These are phyloP conservation scores for Aspergillus jensenii DNA, from an alignment of 2,329 filamentous ascomycete genomes.

Conservation along the genomic window DNA sequence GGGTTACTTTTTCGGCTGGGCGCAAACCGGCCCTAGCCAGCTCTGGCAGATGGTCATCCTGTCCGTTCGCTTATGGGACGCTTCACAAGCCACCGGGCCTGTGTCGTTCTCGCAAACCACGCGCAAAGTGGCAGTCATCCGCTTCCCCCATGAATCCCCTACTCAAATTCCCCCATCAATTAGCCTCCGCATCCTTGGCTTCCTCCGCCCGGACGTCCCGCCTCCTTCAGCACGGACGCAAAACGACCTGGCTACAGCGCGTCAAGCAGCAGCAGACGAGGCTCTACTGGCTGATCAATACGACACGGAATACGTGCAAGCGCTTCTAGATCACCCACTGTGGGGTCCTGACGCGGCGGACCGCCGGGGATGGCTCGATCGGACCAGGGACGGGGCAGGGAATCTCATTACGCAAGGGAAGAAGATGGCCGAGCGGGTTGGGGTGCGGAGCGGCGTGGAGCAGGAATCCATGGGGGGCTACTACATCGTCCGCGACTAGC, in stretches of 20 bases:
- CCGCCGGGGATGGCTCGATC: constrained; percentile 32
- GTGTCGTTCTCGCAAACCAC: constrained; percentile 52
- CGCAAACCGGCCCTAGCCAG: constrained; percentile 39
- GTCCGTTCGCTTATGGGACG: constrained; percentile 47
- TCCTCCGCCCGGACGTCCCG: constrained; percentile 46
- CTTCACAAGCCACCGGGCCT: constrained; percentile 45
- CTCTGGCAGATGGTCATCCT: constrained; percentile 63
- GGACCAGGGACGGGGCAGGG: constrained; percentile 48
- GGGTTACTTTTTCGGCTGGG: constrained; percentile 68
- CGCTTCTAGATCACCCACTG: constrained; percentile 37
- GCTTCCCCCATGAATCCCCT: constrained; percentile 27
- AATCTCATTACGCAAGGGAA: constrained; percentile 53
- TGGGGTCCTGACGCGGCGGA: constrained; percentile 36
- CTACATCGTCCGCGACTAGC: constrained; percentile 32
- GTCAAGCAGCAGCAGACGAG: constrained; percentile 37
- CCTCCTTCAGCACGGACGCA: constrained; percentile 5
- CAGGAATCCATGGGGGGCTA: constrained; percentile 46
- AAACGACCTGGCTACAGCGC: constrained; percentile 33
- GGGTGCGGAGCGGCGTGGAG: constrained; percentile 52
- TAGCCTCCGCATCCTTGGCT: constrained; percentile 61
- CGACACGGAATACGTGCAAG: constrained; percentile 38
- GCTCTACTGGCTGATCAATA: constrained; percentile 38
- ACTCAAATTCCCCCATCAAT: constrained; percentile 30
- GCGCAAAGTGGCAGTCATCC: constrained; percentile 46
- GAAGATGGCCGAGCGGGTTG: constrained; percentile 56